Percentiles rank a stretch among this genome's conserved stretches.
phyloP scores from a whole-genome alignment of 257 asterid genomes.

The Solanum ahanhuiri region DNA sequence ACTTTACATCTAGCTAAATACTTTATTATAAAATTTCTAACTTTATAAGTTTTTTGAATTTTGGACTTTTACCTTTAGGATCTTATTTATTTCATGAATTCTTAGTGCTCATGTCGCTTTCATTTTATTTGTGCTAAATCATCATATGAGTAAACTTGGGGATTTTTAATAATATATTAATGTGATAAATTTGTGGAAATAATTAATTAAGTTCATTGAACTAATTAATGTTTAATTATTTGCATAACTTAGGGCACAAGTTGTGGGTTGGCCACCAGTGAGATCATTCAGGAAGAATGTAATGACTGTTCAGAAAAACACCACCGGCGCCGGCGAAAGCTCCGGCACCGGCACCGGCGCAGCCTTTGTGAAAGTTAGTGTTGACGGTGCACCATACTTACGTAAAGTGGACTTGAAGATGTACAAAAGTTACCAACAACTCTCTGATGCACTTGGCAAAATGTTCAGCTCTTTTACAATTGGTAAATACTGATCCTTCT shows the following conservation, averaged over 20 bases:
- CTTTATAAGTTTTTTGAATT: too few relatives aligned
- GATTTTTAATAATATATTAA: background rate
- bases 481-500: background rate
- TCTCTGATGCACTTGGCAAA: constrained; percentile 39
- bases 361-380: constrained; percentile 39
- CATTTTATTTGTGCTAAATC: background rate
- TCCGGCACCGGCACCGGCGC: constrained; percentile 16
- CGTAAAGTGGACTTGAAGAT: constrained; percentile 50
- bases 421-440: constrained; percentile 37
- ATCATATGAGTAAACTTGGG: background rate
- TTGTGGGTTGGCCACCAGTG: constrained; percentile 68
- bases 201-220: background rate
- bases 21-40: background rate
- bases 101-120: background rate
- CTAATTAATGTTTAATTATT: background rate
- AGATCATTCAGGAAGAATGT: constrained; percentile 49
- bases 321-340: constrained; percentile 14
- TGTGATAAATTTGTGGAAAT: background rate
- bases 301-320: constrained; percentile 17
- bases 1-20: background rate
- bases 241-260: constrained; percentile 33
- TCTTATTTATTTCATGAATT: background rate
- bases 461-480: constrained; percentile 46
- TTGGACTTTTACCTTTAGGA: background rate
- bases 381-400: constrained; percentile 48